Conservation (phyloP, 148 eudicot species). For the Silene latifolia region DNA sequence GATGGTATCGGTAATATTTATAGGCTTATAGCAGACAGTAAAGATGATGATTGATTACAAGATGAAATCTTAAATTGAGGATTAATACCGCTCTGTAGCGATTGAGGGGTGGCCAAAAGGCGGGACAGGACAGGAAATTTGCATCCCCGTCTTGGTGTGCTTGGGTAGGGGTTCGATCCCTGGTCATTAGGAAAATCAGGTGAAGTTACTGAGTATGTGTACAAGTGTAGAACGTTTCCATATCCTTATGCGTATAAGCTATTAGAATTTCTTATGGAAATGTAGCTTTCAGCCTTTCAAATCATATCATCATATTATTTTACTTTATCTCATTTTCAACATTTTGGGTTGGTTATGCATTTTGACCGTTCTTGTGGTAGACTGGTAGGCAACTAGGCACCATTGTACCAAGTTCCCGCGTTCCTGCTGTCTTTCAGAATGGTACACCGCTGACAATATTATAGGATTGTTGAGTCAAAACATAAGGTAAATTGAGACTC, state of each 20-base stretch:
- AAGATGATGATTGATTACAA: too few species aligned
- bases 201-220: background rate
- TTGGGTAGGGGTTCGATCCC: too few species aligned
- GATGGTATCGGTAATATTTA: too few species aligned
- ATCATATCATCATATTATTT: background rate
- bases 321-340: background rate
- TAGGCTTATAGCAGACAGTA: too few species aligned
- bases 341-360: background rate
- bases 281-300: background rate
- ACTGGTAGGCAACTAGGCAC: background rate
- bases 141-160: too few species aligned
- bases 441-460: background rate
- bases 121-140: too few species aligned
- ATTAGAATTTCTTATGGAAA: background rate
- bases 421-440: background rate
- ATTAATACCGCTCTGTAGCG: too few species aligned
- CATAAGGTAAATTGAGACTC: background rate
- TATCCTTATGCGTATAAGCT: background rate
- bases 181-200: background rate
- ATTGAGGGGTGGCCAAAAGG: too few species aligned
- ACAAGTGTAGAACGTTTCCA: background rate
- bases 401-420: background rate
- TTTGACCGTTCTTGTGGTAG: slow-evolving; percentile 7
- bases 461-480: background rate
- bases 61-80: too few species aligned